These are phyloP conservation scores for Pseudogymnoascus destructans DNA, from an alignment of 2,329 filamentous ascomycete genomes.

Conservation along the genomic window DNA sequence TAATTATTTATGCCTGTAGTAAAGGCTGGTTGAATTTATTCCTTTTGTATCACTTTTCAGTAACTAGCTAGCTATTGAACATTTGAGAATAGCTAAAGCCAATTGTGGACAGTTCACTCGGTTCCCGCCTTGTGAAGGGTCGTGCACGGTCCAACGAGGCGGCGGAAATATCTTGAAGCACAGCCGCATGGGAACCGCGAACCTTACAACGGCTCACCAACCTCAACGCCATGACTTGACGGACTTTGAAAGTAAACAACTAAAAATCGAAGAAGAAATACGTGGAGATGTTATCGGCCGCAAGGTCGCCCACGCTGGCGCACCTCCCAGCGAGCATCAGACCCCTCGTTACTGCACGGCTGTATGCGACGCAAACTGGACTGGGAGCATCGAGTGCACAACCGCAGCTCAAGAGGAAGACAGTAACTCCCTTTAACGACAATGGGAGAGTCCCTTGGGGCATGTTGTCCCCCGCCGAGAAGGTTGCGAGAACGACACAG, in stretches of 20 bases:
- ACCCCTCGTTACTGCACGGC: constrained; percentile 31
- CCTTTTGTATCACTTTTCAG: neutral
- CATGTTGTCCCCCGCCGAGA: constrained; percentile 62
- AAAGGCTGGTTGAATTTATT: neutral
- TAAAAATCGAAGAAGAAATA: neutral
- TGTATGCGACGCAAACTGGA: constrained; percentile 46
- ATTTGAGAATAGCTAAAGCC: neutral
- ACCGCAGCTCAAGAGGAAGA: constrained; percentile 39
- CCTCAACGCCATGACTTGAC: constrained; percentile 7
- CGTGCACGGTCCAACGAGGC: constrained; percentile 6
- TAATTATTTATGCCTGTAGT: neutral
- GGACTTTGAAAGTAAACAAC: neutral
- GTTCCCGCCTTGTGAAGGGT: neutral
- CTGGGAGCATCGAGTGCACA: constrained; percentile 25
- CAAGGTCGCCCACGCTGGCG: constrained; percentile 24
- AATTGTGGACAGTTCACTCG: neutral
- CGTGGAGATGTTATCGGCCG: constrained; percentile 17
- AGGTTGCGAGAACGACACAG: constrained; percentile 72
- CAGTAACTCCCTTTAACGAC: constrained; percentile 76
- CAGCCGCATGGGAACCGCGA: neutral
- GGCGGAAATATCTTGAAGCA: constrained; percentile 3
- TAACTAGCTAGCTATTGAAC: neutral
- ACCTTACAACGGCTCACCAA: neutral
- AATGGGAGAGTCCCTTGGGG: constrained; percentile 72
- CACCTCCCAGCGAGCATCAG: constrained; percentile 29